Percentiles rank a stretch among this genome's conserved stretches.
Conservation (phyloP, 1,284 basidiomycete genomes). For the Puccinia coronata region DNA sequence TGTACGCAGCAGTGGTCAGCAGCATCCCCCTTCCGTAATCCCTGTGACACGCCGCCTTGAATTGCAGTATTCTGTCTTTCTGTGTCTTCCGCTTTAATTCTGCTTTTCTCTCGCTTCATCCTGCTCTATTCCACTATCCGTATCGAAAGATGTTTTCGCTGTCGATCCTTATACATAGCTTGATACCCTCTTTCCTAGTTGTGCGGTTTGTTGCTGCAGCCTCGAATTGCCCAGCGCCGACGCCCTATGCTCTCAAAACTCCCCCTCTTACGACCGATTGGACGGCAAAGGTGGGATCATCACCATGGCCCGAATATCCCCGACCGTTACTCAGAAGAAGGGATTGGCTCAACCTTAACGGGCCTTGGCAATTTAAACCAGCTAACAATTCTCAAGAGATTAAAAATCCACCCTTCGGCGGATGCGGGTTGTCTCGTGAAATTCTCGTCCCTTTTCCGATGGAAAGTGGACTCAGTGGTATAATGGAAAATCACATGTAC, state of each 20-base stretch:
- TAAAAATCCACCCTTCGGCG: constrained; percentile 29
- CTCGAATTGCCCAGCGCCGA: not conserved
- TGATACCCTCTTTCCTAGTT: not conserved
- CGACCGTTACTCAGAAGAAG: constrained; percentile 26
- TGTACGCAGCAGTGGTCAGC: no score
- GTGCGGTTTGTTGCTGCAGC: not conserved
- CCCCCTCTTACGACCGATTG: constrained; percentile 40
- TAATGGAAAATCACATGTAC: constrained; percentile 41
- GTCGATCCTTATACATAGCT: not conserved
- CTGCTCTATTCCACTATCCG: not conserved
- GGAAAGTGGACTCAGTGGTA: constrained; percentile 45
- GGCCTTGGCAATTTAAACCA: constrained; percentile 47
- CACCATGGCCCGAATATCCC: constrained; percentile 44
- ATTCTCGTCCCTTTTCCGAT: constrained; percentile 44
- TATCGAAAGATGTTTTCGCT: not conserved
- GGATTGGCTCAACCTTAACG: constrained; percentile 41
- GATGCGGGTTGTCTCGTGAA: not conserved
- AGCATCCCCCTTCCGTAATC: no score
- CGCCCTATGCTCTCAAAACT: constrained; percentile 31
- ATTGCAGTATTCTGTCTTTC: no score
- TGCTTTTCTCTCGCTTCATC: no score
- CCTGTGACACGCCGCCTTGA: no score
- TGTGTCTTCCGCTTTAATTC: no score
- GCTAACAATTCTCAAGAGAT: constrained; percentile 21
- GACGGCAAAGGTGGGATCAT: constrained; percentile 31